phyloP scores from a whole-genome alignment of 441 rosid species.

The Gossypium davidsonii region DNA sequence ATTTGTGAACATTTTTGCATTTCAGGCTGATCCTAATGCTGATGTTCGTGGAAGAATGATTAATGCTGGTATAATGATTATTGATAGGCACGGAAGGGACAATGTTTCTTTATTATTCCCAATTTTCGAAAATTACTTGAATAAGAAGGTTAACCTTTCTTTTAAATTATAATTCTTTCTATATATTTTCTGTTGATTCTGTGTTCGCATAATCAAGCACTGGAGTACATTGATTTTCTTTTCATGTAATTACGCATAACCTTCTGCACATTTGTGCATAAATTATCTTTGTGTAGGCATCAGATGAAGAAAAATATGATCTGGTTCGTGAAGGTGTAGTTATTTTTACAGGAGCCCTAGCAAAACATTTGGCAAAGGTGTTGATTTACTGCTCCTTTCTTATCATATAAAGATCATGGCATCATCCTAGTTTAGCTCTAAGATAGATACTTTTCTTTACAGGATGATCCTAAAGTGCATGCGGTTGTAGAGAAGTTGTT shows the following conservation, averaged over 20 bases:
- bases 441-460: slow-evolving; percentile 24
- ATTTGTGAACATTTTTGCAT: not conserved
- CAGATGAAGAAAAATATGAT: slow-evolving; percentile 92
- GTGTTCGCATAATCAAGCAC: not conserved
- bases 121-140: slow-evolving; percentile 91
- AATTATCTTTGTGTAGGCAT: slow-evolving; percentile 47
- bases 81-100: slow-evolving; percentile 89
- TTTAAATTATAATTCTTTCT: slow-evolving; percentile 10
- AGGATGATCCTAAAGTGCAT: slow-evolving; percentile 98
- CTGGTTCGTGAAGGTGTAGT: slow-evolving; percentile 99
- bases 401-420: not conserved
- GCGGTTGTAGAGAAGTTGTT: slow-evolving; percentile 89
- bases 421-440: slow-evolving; percentile 16
- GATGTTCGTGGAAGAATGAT: slow-evolving; percentile 99
- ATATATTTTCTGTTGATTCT: slow-evolving; percentile 11
- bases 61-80: slow-evolving; percentile 90
- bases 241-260: not conserved
- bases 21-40: slow-evolving; percentile 92
- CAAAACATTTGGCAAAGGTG: slow-evolving; percentile 90
- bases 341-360: slow-evolving; percentile 93
- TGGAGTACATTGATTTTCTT: not conserved
- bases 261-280: slow-evolving; percentile 11
- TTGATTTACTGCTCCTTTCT: slow-evolving; percentile 15
- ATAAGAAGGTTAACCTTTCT: slow-evolving; percentile 68
- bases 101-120: slow-evolving; percentile 93